Conservation (phyloP, 306 rosid species). For the Canavalia ensiformis region DNA sequence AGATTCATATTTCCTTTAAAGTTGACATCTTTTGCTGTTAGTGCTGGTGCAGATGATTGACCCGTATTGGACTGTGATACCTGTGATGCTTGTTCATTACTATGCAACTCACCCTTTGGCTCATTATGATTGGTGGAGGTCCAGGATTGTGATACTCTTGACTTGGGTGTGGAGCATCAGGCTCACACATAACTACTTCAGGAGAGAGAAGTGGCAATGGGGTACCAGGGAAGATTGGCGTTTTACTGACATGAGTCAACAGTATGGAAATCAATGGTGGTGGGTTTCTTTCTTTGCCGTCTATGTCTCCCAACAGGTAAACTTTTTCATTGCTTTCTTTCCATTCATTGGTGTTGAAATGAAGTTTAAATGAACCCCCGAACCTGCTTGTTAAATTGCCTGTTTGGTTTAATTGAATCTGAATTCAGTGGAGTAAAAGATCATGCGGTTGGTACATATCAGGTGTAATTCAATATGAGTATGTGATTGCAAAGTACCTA, state of each 20-base stretch:
- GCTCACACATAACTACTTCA: conserved; percentile 84
- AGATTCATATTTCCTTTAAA: conserved; percentile 4
- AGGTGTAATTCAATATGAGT: no score
- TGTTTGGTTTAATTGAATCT: not conserved
- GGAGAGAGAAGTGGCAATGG: conserved; percentile 93
- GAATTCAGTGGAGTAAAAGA: no score
- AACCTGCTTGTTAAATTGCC: conserved; percentile 52
- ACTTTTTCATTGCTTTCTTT: not conserved
- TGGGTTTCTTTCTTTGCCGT: conserved; percentile 88
- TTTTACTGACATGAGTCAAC: conserved; percentile 79
- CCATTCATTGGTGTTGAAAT: not conserved
- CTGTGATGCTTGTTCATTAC: conserved; percentile 83
- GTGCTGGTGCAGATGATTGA: conserved; percentile 82
- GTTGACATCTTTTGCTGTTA: conserved; percentile 40
- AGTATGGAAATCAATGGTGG: conserved; percentile 87
- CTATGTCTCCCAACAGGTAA: conserved; percentile 89
- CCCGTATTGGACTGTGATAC: conserved; percentile 91
- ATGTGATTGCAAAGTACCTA: no score
- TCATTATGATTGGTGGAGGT: conserved; percentile 72
- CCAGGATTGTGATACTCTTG: conserved; percentile 65
- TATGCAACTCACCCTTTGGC: conserved; percentile 80
- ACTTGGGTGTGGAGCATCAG: conserved; percentile 86
- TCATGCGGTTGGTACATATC: no score
- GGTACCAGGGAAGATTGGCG: conserved; percentile 97
- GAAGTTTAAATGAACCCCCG: not conserved